These are phyloP conservation scores for Ogataea nitratoaversa DNA, from an alignment of 805 yeast genomes.

Conservation along the genomic window DNA sequence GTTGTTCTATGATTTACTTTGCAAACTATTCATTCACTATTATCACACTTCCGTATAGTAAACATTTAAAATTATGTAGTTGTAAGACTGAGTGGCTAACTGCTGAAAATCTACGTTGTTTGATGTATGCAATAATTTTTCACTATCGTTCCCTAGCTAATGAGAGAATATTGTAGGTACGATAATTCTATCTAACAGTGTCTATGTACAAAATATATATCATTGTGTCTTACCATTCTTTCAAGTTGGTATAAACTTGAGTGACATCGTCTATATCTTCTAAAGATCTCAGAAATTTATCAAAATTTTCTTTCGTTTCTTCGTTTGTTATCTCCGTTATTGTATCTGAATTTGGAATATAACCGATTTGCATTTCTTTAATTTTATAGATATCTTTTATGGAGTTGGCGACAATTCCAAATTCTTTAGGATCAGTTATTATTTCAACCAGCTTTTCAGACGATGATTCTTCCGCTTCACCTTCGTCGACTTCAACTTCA, in stretches of 20 bases:
- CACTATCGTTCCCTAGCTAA: too few species aligned
- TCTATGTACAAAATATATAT: too few species aligned
- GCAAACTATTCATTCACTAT: too few species aligned
- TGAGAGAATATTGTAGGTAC: too few species aligned
- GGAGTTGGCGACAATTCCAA: constrained; percentile 56
- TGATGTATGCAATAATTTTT: too few species aligned
- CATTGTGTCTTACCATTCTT: constrained; percentile 28
- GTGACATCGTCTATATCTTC: constrained; percentile 85
- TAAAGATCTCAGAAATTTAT: constrained; percentile 54
- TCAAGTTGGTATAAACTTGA: constrained; percentile 68
- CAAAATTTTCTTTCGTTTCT: constrained; percentile 47
- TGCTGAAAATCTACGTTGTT: too few species aligned
- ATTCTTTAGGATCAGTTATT: constrained; percentile 59
- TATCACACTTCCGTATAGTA: too few species aligned
- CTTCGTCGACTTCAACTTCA: constrained; percentile 16
- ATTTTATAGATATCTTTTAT: constrained; percentile 56
- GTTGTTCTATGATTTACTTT: too few species aligned
- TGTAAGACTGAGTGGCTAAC: too few species aligned
- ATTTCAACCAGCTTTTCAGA: constrained; percentile 37
- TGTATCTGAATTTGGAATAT: constrained; percentile 58
- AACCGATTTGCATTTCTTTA: constrained; percentile 68
- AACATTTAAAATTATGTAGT: too few species aligned
- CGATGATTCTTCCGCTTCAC: not conserved
- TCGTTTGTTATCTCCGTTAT: constrained; percentile 49
- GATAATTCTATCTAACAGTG: too few species aligned